phyloP scores from a whole-genome alignment of 2,329 filamentous ascomycete genomes.

The Aspergillus sp. region DNA sequence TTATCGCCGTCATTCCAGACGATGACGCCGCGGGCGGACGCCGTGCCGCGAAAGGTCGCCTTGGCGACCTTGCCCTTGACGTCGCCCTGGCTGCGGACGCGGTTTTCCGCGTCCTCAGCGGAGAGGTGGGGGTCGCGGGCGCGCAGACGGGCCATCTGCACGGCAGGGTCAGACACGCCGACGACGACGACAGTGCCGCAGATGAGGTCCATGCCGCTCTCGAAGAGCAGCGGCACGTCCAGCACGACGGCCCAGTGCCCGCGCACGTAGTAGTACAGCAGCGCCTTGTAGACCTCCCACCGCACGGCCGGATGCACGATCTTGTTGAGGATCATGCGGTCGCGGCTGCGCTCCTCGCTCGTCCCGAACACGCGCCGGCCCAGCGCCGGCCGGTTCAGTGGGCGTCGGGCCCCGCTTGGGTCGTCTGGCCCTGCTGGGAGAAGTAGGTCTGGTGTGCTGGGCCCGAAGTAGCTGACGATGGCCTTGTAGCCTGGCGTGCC shows the following conservation, averaged over 20 bases:
- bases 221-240: conserved; percentile 89
- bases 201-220: conserved; percentile 79
- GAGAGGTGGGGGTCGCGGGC: conserved; percentile 75
- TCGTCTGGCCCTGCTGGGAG: conserved; percentile 53
- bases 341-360: conserved; percentile 65
- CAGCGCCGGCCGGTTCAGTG: conserved; percentile 81
- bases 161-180: conserved; percentile 71
- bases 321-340: conserved; percentile 75
- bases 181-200: conserved; percentile 87
- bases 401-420: conserved; percentile 36
- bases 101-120: conserved; percentile 81
- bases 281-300: conserved; percentile 72
- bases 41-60: conserved; percentile 61
- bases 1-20: conserved; percentile 85
- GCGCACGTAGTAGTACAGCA: conserved; percentile 69
- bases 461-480: conserved; percentile 77
- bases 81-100: conserved; percentile 83
- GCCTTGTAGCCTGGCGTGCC: conserved; percentile 79
- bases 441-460: conserved; percentile 82
- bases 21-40: conserved; percentile 66
- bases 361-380: conserved; percentile 84
- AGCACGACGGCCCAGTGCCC: conserved; percentile 88
- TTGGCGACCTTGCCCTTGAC: conserved; percentile 78
- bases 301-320: conserved; percentile 94
- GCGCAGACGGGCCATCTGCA: conserved; percentile 78